Conservation (phyloP, 2,329 filamentous ascomycete species). For the Sporothrix euskadiensis region DNA sequence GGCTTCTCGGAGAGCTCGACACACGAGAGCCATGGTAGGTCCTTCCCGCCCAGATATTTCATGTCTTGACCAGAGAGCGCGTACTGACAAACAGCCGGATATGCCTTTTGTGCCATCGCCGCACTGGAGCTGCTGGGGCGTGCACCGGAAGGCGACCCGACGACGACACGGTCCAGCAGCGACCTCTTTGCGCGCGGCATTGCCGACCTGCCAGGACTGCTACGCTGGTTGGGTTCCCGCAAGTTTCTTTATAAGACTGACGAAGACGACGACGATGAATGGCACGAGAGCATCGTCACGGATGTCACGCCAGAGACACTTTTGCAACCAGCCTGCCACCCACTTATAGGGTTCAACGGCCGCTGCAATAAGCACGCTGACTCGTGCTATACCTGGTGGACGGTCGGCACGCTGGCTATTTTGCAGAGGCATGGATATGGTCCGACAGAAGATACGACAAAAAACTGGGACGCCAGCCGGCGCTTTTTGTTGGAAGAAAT, state of each 20-base stretch:
- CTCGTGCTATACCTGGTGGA: conserved; percentile 97
- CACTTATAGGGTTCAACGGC: conserved; percentile 74
- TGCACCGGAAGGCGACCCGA: conserved; percentile 46
- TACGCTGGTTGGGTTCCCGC: conserved; percentile 56
- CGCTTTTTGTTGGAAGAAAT: conserved; percentile 81
- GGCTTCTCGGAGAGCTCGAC: conserved; percentile 76
- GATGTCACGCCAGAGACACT: background rate
- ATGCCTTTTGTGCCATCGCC: conserved; percentile 84
- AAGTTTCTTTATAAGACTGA: conserved; percentile 62
- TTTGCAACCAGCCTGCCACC: conserved; percentile 35
- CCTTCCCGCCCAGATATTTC: background rate
- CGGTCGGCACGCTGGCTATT: conserved; percentile 61
- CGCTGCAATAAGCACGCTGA: conserved; percentile 88
- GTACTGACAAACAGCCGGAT: conserved; percentile 63
- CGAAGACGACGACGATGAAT: conserved; percentile 45
- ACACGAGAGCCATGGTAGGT: conserved; percentile 78
- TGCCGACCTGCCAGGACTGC: conserved; percentile 41
- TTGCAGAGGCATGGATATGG: conserved; percentile 29
- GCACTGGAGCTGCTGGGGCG: conserved; percentile 74
- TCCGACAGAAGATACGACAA: conserved; percentile 49
- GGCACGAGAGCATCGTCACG: conserved; percentile 37
- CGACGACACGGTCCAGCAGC: conserved; percentile 35
- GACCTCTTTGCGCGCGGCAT: conserved; percentile 43
- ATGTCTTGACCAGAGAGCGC: too few species aligned
- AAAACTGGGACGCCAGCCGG: conserved; percentile 63